These are phyloP conservation scores for Parathielavia hyrcaniae DNA, from an alignment of 495 filamentous ascomycete genomes.

Conservation along the genomic window DNA sequence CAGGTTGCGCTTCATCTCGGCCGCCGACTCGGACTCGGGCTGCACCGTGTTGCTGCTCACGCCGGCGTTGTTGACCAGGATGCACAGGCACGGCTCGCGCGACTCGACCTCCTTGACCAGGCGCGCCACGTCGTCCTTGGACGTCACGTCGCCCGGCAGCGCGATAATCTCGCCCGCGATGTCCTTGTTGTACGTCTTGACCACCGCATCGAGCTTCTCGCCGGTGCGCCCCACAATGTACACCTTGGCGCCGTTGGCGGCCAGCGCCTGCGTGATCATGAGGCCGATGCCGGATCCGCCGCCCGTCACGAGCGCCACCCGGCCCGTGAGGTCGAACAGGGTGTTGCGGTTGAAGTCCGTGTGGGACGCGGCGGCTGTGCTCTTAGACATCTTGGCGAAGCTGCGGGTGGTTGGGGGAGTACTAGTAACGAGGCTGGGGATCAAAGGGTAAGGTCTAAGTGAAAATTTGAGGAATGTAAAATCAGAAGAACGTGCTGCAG, in stretches of 20 bases:
- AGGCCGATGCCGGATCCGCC: slow-evolving; percentile 54
- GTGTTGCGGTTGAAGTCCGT: slow-evolving; percentile 46
- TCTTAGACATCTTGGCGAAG: slow-evolving; percentile 41
- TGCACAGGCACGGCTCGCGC: slow-evolving; percentile 61
- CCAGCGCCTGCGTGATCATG: slow-evolving; percentile 75
- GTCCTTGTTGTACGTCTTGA: slow-evolving; percentile 31
- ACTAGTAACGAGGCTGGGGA: neutral
- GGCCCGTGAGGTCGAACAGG: slow-evolving; percentile 56
- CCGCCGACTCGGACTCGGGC: slow-evolving; percentile 48
- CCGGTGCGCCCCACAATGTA: slow-evolving; percentile 73
- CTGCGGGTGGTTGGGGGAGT: neutral
- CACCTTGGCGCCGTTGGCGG: slow-evolving; percentile 72
- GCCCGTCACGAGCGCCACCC: slow-evolving; percentile 59
- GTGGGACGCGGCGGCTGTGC: slow-evolving; percentile 31
- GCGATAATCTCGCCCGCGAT: slow-evolving; percentile 45
- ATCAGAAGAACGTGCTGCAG: neutral
- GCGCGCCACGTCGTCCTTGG: slow-evolving; percentile 60
- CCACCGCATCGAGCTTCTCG: slow-evolving; percentile 29
- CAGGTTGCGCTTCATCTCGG: slow-evolving; percentile 50
- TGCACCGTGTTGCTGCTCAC: slow-evolving; percentile 55
- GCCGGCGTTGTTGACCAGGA: slow-evolving; percentile 78
- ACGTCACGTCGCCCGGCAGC: slow-evolving; percentile 68
- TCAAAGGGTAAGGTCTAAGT: neutral
- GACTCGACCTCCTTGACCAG: slow-evolving; percentile 58
- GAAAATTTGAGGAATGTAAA: neutral